A percentile compares a stretch with the other conserved stretches of the same genome.
These are phyloP conservation scores for Akebia trifoliata DNA, from an alignment of 164 flowering plant genomes.

Conservation along the genomic window DNA sequence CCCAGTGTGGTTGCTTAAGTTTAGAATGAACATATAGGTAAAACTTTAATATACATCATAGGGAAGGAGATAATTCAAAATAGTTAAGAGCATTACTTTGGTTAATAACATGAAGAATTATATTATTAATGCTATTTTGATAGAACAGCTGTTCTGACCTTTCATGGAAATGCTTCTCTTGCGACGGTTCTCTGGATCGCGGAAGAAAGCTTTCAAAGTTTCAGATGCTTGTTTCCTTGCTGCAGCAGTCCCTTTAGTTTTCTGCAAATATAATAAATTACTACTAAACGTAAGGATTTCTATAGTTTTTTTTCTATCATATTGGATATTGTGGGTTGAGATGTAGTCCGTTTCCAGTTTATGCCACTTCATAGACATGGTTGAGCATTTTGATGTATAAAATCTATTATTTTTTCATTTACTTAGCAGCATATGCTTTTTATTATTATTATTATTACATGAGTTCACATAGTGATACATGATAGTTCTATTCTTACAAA, in stretches of 20 bases:
- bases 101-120: background rate
- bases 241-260: conserved; percentile 77
- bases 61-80: too few relatives aligned
- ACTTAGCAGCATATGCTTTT: too few relatives aligned
- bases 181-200: conserved; percentile 79
- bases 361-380: background rate
- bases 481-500: too few relatives aligned
- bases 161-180: conserved; percentile 85
- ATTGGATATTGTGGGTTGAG: background rate
- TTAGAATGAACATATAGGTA: background rate
- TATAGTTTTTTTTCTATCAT: background rate
- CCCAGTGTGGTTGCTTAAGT: background rate
- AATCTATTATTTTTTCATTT: too few relatives aligned
- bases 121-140: background rate
- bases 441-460: too few relatives aligned
- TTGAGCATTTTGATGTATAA: background rate
- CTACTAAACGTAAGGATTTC: background rate
- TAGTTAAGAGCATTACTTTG: background rate
- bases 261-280: conserved; percentile 34
- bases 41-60: too few relatives aligned
- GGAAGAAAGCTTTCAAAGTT: conserved; percentile 64
- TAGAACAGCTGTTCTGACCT: conserved; percentile 32
- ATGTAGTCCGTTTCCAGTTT: background rate
- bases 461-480: too few relatives aligned
- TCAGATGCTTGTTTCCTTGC: conserved; percentile 87